Base-by-base conservation (phyloP, 176 grass and related monocot genomes). In the Carex scoparia region DNA sequence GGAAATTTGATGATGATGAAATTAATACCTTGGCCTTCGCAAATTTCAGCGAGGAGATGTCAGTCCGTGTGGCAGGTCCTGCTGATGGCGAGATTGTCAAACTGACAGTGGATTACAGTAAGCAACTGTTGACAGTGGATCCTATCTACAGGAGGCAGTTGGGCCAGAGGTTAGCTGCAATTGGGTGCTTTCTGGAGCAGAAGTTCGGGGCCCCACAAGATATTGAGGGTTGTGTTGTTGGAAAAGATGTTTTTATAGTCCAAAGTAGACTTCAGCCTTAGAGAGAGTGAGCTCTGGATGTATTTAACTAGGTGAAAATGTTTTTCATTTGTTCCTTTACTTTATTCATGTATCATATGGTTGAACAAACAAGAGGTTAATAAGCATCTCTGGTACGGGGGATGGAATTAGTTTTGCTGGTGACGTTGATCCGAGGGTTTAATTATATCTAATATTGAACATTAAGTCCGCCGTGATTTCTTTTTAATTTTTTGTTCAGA, bases 181-280 rank as follows among this genome's bases (percentile, higher is more conserved):
- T 98, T 65, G 95, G 95, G 13, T 94, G 92, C 80, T 98, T 92
- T 54, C 88, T 98, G 53, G 95, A 98, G 70, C 95, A 95, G 86
- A 87, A 86, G 44, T 98, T 94, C n/a, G 95, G 87, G 7, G 89
- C 79, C 42, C 89, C 93, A 10, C 95, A 98, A 81, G 95, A 98
- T 84, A 87, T 98, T 80, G 95, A 98, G 87, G 95, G 95, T 15
- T 98, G 95, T 89, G 70, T 93, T 60, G 89, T 94, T 65, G 91
- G 93, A 18, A 75, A 89, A 76, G 89, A 98, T 68, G 87, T 98
- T 75, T 98, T 87, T 40, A 87, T 98, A 85, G 95, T 98, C 16
- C 95, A 98, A 68, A 98, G 92, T 76, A 93, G 95, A 61, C 95
- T 91, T 59, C 95, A 98, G 64, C 93, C 91, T 10, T 90, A 40